Conservation (phyloP, 2,329 filamentous ascomycete genomes). For the Pyrenophora graminea region DNA sequence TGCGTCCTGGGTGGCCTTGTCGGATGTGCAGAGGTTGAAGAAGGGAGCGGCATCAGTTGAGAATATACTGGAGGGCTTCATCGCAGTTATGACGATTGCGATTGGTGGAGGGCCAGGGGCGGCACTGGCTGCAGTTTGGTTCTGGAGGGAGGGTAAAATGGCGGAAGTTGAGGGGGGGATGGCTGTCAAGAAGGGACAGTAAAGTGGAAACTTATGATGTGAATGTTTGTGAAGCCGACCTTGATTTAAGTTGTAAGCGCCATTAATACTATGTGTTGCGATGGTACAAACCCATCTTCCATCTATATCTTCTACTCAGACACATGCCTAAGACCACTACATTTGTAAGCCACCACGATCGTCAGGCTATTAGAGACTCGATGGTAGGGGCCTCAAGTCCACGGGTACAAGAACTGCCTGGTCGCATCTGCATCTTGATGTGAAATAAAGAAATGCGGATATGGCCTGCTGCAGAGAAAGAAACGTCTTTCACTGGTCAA, state of each 20-base stretch:
- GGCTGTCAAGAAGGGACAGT: constrained; percentile 16
- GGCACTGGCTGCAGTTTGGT: constrained; percentile 20
- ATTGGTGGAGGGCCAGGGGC: constrained; percentile 18
- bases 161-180: constrained; percentile 14
- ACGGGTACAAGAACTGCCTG: too few species aligned
- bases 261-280: too few species aligned
- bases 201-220: background rate
- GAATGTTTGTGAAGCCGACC: background rate
- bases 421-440: too few species aligned
- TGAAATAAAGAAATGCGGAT: too few species aligned
- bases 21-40: constrained; percentile 17
- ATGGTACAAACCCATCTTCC: too few species aligned
- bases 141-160: constrained; percentile 22
- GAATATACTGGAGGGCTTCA: constrained; percentile 13
- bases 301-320: too few species aligned
- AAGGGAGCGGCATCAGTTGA: constrained; percentile 12
- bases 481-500: too few species aligned
- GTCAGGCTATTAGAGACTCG: too few species aligned
- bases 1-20: constrained; percentile 14
- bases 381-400: too few species aligned
- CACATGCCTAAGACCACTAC: too few species aligned
- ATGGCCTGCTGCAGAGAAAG: too few species aligned
- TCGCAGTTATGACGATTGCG: constrained; percentile 8
- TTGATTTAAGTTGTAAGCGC: background rate
- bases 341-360: too few species aligned